Base-by-base conservation (phyloP, 306 rosid species). In the Mimosa pudica region DNA sequence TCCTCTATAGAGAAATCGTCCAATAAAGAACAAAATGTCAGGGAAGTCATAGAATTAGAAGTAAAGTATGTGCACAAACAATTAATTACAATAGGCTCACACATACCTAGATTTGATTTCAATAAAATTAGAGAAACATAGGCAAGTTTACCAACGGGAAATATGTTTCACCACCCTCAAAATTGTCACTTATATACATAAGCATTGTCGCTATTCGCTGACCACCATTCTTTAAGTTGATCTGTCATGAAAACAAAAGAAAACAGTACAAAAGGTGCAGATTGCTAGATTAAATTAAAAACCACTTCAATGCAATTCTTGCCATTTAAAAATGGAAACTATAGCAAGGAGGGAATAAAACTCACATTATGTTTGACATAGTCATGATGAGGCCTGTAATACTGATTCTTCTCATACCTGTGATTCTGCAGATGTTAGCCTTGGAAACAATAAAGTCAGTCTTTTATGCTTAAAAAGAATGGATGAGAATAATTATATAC, bases 101-200 rank as follows among this genome's bases (percentile, higher is more conserved):
- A 57, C 12, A 57, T 3, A 6, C 63, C 1, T n/a, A 0, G 4
- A 10, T 24, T 24, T 4, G 36, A 17, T 60, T 61, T 61, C 9
- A 30, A 61, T 61, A 16, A 62, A 62, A 32, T 38, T 38, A 38
- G 4, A 38, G 3, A 38, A 0, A 38, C 5, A 38, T 3, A 38
- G 5, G 5, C 42, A 38, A 80, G 62, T 76, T 67, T 83, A 94
- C 98, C 91, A 36, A 9, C 13, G 98, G 97, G 85, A 94, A 92
- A 85, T 89, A 82, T 51, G 98, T 94, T 91, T 94, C 98, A 79
- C 98, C 98, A 33, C 98, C 98, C 77, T 91, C 97, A 79, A 90
- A 87, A 71, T 85, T 87, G 84, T 89, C 97, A 83, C 94, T 89
- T 81, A 94, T 79, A 84, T 94, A 94, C 92, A 94, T 91, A 41